phyloP scores from a whole-genome alignment of 352 stramenopile genomes.

The Phytopythium cucurbitacearum region DNA sequence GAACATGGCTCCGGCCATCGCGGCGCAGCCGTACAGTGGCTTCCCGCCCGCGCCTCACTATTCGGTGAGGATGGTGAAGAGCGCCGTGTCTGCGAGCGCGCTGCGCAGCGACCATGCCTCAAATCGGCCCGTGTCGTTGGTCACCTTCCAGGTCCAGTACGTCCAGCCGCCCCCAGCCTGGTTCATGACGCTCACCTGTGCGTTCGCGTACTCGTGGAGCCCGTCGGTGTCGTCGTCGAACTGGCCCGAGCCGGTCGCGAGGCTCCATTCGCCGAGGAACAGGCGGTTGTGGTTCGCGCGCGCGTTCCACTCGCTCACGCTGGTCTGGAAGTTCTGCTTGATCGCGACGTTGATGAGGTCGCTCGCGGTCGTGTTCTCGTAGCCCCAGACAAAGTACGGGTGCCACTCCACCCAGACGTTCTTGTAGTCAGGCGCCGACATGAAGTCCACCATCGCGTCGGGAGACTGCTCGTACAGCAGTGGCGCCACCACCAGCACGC shows the following conservation, averaged over 20 bases:
- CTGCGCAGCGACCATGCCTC: no score
- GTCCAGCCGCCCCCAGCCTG: constrained; percentile 49
- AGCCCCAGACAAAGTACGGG: constrained; percentile 37
- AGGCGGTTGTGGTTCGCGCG: constrained; percentile 27
- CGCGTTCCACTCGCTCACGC: constrained; percentile 28
- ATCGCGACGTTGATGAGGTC: constrained; percentile 37
- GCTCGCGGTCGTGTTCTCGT: constrained; percentile 15
- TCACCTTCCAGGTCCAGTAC: constrained; percentile 57
- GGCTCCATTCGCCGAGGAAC: constrained; percentile 60
- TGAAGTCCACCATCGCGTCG: constrained; percentile 6
- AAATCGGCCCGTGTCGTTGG: no score
- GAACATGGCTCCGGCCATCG: no score
- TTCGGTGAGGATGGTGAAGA: no score
- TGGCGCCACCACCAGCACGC: constrained; percentile 38
- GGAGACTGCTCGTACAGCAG: constrained; percentile 14
- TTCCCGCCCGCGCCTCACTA: no score
- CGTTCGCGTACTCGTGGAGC: constrained; percentile 40
- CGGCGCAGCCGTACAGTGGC: no score
- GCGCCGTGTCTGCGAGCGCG: no score
- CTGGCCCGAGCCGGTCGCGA: constrained; percentile 43
- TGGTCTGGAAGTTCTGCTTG: constrained; percentile 22
- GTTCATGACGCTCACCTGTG: constrained; percentile 52
- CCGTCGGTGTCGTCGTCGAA: constrained; percentile 27
- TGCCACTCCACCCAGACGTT: constrained; percentile 41
- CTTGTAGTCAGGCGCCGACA: constrained; percentile 7